Base-by-base conservation (phyloP, 495 filamentous ascomycete genomes). In the Tricharina praecox region DNA sequence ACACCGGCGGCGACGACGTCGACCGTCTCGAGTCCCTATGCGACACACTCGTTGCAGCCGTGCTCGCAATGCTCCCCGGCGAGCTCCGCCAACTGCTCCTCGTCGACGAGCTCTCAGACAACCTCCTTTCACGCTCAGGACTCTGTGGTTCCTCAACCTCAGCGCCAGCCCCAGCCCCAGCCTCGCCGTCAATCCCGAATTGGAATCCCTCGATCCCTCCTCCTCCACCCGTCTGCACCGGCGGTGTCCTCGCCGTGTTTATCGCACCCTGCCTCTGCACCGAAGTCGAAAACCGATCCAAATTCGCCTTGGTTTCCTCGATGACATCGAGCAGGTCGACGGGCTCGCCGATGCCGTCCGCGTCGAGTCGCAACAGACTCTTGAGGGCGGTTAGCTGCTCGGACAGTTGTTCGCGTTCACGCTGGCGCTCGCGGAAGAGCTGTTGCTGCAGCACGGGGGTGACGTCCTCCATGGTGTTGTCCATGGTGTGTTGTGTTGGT, bases 331-430 rank as follows among this genome's bases (percentile, higher is more conserved):
- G 10, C 7, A 43, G 40, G 23, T 43, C 40, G 11, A 25, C 40
- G 2, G 21, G 23, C 3, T 60, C 57, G 15, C 57, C 56, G 42
- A 60, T 52, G 8, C 57, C 57, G 48, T 60, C 57, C 34, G 57
- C 56, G 43, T 60, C 59, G 18, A 60, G 48, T 24, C 57, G 52
- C 13, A 60, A 24, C 10, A 60, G 50, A 18, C 53, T 52, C 30
- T 55, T 59, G 9, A 60, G 57, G 19, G 52, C 53, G 25, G 53
- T 60, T 35, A 60, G 38, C 24, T 60, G 45, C 35, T 59, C 52
- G 2, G 50, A 47, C 18, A 60, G 51, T 26, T 46, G 36, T 49
- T 59, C 56, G 24, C 57, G 52, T 21, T 46, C 43, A 21, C 13
- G 20, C n/a, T 18, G 1, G 3, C 43, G 43, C 19, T 46, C 43